phyloP scores from a whole-genome alignment of 805 yeast species.

The Wickerhamomyces bovis region DNA sequence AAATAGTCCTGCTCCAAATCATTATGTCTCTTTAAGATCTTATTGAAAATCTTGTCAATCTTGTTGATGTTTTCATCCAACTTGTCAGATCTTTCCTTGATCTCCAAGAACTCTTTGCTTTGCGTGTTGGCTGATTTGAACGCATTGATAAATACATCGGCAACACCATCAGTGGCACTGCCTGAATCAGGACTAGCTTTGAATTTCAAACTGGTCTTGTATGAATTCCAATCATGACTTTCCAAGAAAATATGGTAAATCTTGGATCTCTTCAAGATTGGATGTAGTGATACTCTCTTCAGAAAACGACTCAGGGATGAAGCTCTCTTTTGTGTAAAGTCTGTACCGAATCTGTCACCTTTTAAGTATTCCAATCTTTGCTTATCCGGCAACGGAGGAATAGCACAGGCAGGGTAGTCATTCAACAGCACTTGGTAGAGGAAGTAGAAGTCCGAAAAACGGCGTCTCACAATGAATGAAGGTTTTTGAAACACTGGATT shows the following conservation, averaged over 20 bases:
- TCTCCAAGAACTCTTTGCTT: conserved; percentile 74
- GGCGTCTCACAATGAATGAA: conserved; percentile 54
- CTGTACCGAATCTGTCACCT: conserved; percentile 84
- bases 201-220: conserved; percentile 48
- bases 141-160: conserved; percentile 92
- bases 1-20: conserved; percentile 70
- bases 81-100: conserved; percentile 75
- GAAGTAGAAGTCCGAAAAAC: conserved; percentile 83
- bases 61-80: conserved; percentile 76
- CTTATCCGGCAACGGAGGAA: conserved; percentile 94
- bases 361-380: conserved; percentile 86
- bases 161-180: conserved; percentile 54
- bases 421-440: conserved; percentile 66
- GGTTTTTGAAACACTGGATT: conserved; percentile 47
- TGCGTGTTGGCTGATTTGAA: conserved; percentile 68
- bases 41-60: conserved; percentile 71
- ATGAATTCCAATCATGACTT: conserved; percentile 68
- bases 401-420: conserved; percentile 79
- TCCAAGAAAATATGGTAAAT: conserved; percentile 68
- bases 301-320: conserved; percentile 75
- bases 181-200: conserved; percentile 13
- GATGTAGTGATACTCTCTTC: conserved; percentile 68
- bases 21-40: conserved; percentile 64
- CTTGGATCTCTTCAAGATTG: conserved; percentile 60
- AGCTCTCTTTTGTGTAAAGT: conserved; percentile 79